phyloP scores from a whole-genome alignment of 495 filamentous ascomycete species.

The Cryomyces antarcticus region DNA sequence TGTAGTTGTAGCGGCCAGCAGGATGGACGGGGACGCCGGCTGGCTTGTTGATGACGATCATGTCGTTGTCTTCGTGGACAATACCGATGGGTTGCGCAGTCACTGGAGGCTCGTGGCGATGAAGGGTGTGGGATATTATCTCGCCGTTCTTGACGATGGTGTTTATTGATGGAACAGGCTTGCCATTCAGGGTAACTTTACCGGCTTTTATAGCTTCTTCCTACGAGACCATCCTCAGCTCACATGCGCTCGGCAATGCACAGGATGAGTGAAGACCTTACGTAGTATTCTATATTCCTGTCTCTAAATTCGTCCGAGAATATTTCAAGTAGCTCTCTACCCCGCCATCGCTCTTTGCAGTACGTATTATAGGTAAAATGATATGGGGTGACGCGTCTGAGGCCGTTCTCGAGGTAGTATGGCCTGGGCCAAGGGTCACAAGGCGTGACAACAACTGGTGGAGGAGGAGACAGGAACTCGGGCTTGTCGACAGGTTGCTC shows the following conservation, averaged over 20 bases:
- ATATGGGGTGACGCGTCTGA: constrained; percentile 73
- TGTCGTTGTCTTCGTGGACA: constrained; percentile 73
- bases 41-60: constrained; percentile 93
- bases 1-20: constrained; percentile 86
- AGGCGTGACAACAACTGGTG: constrained; percentile 36
- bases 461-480: constrained; percentile 17
- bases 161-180: constrained; percentile 30
- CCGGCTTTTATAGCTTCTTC: constrained; percentile 63
- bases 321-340: constrained; percentile 51
- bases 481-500: constrained; percentile 11
- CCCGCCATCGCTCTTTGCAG: constrained; percentile 79
- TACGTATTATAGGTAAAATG: constrained; percentile 88
- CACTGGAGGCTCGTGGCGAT: constrained; percentile 89
- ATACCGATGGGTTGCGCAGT: constrained; percentile 58
- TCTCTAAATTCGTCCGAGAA: constrained; percentile 77
- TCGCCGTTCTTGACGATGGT: constrained; percentile 58
- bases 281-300: constrained; percentile 71
- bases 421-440: constrained; percentile 45
- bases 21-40: constrained; percentile 88
- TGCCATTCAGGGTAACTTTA: constrained; percentile 51
- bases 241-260: not conserved
- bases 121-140: constrained; percentile 76
- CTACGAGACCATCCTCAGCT: constrained; percentile 19
- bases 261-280: constrained; percentile 10
- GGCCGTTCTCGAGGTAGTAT: constrained; percentile 60